Evolutionary conservation across 495 filamentous ascomycete species (phyloP).

Genomic region (Neurospora sp.): DNA sequence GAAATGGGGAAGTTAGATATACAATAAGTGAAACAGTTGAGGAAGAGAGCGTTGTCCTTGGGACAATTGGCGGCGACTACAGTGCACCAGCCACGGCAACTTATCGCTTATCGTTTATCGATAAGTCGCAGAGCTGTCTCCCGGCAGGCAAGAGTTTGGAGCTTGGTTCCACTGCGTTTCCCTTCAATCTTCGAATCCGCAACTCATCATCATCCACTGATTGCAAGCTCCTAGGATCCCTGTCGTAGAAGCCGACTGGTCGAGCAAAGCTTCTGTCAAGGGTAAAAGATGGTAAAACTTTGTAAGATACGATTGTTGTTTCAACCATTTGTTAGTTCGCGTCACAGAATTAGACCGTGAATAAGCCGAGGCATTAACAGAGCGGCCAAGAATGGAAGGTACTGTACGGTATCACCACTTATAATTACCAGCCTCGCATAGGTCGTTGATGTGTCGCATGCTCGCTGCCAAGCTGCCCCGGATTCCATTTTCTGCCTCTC

Average conservation of each 20-base stretch:
- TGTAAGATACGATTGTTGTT: neutral
- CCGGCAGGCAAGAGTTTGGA: neutral
- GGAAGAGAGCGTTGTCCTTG: neutral
- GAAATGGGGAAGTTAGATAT: neutral
- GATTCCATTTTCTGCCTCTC: neutral
- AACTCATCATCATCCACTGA: neutral
- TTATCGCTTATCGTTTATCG: neutral
- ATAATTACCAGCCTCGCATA: neutral
- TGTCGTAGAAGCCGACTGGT: neutral
- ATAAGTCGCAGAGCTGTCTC: neutral
- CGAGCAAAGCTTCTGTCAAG: neutral
- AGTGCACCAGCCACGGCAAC: neutral
- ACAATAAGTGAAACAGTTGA: neutral
- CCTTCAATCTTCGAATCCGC: neutral
- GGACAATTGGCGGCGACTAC: neutral
- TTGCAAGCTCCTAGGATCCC: neutral
- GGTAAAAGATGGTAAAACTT: neutral
- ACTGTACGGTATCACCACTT: neutral
- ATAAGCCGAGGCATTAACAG: neutral
- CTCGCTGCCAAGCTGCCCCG: neutral
- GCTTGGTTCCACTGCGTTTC: neutral
- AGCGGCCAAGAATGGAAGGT: neutral
- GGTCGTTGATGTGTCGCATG: neutral
- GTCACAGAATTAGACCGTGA: neutral
- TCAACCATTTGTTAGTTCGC: neutral